Evolutionary conservation across 495 filamentous ascomycete species (phyloP).

Genomic region (Lepraria neglecta): DNA sequence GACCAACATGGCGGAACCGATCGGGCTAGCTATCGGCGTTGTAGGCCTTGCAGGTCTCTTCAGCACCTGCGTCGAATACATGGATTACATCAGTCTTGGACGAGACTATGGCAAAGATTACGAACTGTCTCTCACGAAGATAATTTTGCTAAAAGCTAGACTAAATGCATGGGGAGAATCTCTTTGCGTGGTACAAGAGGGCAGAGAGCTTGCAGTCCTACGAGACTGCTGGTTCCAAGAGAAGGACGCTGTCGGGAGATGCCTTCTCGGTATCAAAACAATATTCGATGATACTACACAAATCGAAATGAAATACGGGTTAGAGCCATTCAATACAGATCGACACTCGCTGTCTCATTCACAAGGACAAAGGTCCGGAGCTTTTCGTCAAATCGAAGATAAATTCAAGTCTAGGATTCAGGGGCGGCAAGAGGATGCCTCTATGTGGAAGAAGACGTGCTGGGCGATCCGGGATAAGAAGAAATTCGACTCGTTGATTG

Average conservation of each 20-base stretch:
- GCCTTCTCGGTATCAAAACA: constrained; percentile 3
- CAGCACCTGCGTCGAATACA: constrained; percentile 23
- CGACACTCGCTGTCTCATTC: background rate
- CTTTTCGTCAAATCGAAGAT: background rate
- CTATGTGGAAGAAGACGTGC: constrained; percentile 3
- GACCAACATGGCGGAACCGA: constrained; percentile 4
- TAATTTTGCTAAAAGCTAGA: constrained; percentile 23
- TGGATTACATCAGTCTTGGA: constrained; percentile 20
- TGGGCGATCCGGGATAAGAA: constrained; percentile 16
- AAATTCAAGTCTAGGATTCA: background rate
- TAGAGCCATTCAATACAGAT: background rate
- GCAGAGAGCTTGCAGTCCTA: background rate
- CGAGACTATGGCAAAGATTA: constrained; percentile 20
- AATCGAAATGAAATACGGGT: constrained; percentile 11
- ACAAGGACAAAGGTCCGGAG: background rate
- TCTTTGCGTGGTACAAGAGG: constrained; percentile 10
- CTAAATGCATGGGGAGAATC: constrained; percentile 26
- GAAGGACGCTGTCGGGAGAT: constrained; percentile 6
- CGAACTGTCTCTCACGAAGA: constrained; percentile 21
- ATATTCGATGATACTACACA: constrained; percentile 4
- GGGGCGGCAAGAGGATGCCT: background rate
- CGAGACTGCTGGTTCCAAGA: constrained; percentile 4
- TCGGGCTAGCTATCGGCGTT: constrained; percentile 3
- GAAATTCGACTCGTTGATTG: constrained; percentile 11
- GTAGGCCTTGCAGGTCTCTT: constrained; percentile 22